Base-by-base conservation (phyloP, 441 rosid genomes). In the Metrosideros polymorpha region DNA sequence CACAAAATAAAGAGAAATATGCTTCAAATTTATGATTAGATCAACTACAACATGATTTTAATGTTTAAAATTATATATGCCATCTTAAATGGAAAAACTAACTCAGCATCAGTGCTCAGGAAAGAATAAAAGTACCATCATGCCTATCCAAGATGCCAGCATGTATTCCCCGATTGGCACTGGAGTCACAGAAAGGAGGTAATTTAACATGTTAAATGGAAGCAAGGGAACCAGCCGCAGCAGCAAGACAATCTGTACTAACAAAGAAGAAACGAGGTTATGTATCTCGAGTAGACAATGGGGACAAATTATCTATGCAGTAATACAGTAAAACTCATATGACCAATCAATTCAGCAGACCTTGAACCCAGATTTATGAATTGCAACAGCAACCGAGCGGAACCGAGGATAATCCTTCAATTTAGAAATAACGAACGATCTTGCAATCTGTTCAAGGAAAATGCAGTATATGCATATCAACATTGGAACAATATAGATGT, bases 211-310 rank as follows among this genome's bases (percentile, higher is more conserved):
- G 91, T 91, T 95, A 89, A 96, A 98, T 32, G 99, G 99, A 53
- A 98, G 95, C 84, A 98, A 87, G 71, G 99, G 99, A 91, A 96
- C 99, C 86, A 96, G 98, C 84, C 98, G 96, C 85, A 96, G 98
- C 91, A 97, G 91, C 88, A 97, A 85, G 42, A 91, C 91, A 87
- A 91, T 91, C 93, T 89, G 91, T 55, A 14, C 79, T 3, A 39
- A 39, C 59, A 83, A 53, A 87, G 25, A 82, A 76, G 39, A 85
- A 56, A 85, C 30, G 51, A 59, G 66, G 77, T 85, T 61, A 76
- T 54, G 85, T 56, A 87, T 57, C 85, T 47, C 25, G 27, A 47
- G 30, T 19, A 29, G 75, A 82, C 54, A 54, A 52, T 10, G 59
- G 39, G 54, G 75, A 25, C 82, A 71, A 51, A 83, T 35, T 55